Percentiles rank a stretch among this genome's conserved stretches.
Evolutionary conservation across 805 yeast genomes (phyloP).

Genomic region (Grigorovia transvaalensis): DNA sequence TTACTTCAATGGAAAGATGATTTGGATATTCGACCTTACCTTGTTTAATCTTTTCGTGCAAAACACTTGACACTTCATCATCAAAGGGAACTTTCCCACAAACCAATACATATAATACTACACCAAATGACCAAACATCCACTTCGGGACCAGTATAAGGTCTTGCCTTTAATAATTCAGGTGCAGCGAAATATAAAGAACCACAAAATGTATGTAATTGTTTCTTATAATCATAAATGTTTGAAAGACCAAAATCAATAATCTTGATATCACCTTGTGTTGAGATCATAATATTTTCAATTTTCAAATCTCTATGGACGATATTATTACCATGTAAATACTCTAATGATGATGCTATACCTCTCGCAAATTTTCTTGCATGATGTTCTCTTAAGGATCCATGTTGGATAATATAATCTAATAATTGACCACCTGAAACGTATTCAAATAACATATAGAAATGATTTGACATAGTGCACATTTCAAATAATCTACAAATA

Average conservation of each 20-base stretch:
- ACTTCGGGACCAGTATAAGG: constrained; percentile 96
- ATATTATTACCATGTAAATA: constrained; percentile 90
- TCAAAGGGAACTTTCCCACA: constrained; percentile 98
- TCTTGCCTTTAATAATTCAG: constrained; percentile 83
- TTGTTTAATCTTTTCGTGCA: constrained; percentile 87
- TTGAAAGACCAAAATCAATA: constrained; percentile 92
- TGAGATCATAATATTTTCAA: constrained; percentile 91
- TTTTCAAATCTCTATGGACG: constrained; percentile 93
- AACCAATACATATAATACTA: constrained; percentile 85
- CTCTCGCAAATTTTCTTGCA: constrained; percentile 90
- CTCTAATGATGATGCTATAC: constrained; percentile 86
- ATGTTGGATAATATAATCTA: constrained; percentile 93
- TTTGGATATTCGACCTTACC: constrained; percentile 90
- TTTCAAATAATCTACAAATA: constrained; percentile 84
- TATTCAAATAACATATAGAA: constrained; percentile 95
- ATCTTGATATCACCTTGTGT: constrained; percentile 90
- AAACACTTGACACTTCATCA: constrained; percentile 81
- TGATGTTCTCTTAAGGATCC: constrained; percentile 89
- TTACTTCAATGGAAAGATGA: constrained; percentile 68
- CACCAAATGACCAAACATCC: constrained; percentile 97
- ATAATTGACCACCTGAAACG: constrained; percentile 94
- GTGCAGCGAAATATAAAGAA: constrained; percentile 95
- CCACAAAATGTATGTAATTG: constrained; percentile 93
- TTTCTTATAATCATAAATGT: constrained; percentile 61
- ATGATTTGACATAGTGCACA: constrained; percentile 93